Percentiles rank a stretch among this genome's conserved stretches.
phyloP scores from a whole-genome alignment of 176 grass and related monocot species.

The Rhipidocladum racemiflorum region DNA sequence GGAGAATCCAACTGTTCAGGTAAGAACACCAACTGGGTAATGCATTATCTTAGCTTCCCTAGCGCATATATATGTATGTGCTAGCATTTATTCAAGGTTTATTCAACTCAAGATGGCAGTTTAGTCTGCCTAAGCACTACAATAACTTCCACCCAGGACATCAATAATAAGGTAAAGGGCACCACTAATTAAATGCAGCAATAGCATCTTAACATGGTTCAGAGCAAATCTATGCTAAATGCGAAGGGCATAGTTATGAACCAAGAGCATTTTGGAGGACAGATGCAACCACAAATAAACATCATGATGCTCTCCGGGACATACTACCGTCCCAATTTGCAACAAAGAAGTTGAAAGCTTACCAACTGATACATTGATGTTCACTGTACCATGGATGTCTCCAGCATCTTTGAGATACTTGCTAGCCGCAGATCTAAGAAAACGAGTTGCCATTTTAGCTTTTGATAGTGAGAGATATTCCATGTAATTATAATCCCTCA shows the following conservation, averaged over 20 bases:
- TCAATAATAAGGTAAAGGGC: not conserved
- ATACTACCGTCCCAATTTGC: constrained; percentile 5
- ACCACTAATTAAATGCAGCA: not conserved
- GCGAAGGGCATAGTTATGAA: not conserved
- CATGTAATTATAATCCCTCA: not conserved
- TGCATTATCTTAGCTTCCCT: not conserved
- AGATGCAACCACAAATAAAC: constrained; percentile 26
- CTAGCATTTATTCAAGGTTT: constrained; percentile 23
- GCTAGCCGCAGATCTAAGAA: constrained; percentile 63
- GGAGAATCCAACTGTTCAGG: not conserved
- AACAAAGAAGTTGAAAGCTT: constrained; percentile 32
- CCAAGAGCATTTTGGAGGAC: not conserved
- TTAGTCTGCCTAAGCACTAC: not conserved
- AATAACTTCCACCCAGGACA: not conserved
- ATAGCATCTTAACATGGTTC: not conserved
- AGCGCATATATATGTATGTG: not conserved
- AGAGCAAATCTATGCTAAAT: not conserved
- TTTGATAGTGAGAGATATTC: not conserved
- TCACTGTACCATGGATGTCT: constrained; percentile 77
- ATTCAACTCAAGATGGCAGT: constrained; percentile 1
- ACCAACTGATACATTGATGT: constrained; percentile 87
- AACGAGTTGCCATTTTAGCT: constrained; percentile 16
- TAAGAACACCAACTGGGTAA: not conserved
- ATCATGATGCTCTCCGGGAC: not conserved
- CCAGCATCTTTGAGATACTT: constrained; percentile 83